Percentiles rank a stretch among this genome's conserved stretches.
These are phyloP conservation scores for Russula virescens DNA, from an alignment of 768 basidiomycete genomes.

Conservation along the genomic window DNA sequence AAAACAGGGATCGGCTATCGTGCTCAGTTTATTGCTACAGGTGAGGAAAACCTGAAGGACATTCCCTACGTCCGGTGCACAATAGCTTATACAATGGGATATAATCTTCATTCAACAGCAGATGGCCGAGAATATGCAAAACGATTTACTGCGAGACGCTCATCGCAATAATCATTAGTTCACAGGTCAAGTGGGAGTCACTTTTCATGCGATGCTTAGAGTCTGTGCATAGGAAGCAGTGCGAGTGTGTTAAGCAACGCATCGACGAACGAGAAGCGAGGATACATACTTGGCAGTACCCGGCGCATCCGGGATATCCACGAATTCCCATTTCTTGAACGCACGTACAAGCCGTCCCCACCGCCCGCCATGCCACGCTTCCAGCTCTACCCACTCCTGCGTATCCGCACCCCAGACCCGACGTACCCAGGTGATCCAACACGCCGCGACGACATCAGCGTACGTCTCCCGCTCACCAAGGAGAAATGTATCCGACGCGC, in stretches of 20 bases:
- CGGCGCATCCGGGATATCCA: neutral
- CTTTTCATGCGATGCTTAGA: neutral
- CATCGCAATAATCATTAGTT: no score
- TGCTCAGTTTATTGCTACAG: no score
- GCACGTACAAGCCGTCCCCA: constrained; percentile 21
- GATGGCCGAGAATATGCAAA: no score
- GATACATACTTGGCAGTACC: neutral
- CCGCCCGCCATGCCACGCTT: constrained; percentile 36
- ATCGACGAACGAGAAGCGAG: neutral
- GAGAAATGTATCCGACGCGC: constrained; percentile 25
- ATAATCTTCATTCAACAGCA: no score
- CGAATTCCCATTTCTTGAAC: constrained; percentile 14
- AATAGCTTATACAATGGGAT: no score
- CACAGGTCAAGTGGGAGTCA: no score
- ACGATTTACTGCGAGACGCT: no score
- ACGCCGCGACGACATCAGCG: constrained; percentile 38
- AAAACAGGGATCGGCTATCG: no score
- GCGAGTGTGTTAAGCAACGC: neutral
- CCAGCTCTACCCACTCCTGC: constrained; percentile 39
- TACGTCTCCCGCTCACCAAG: constrained; percentile 36
- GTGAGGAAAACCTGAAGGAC: no score
- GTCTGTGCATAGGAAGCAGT: neutral
- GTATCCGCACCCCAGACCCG: constrained; percentile 35
- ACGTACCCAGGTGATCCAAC: constrained; percentile 32
- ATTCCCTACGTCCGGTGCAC: no score